Base-by-base conservation (phyloP, 1,284 basidiomycete species). In the Neotropicomus parvogracilis region DNA sequence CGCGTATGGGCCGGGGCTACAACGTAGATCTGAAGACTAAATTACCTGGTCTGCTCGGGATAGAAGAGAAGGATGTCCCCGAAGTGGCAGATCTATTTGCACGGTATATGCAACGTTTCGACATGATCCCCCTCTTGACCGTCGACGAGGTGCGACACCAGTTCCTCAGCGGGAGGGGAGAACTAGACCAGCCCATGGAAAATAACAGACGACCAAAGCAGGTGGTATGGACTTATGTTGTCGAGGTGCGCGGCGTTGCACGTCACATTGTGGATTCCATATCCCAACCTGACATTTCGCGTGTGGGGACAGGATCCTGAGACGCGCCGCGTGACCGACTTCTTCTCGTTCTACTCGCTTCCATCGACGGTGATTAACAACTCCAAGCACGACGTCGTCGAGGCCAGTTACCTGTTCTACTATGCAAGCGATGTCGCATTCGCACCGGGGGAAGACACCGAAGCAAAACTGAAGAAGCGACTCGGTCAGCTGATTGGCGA, bases 201-300 rank as follows among this genome's bases (percentile, higher is more conserved):
- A 65, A 77, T 59, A 67, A 75, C 2, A 72, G 81, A 54, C 75
- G 89, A 52, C 72, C 79, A 17, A 83, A 77, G 14, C 95, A 98
- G 66, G 95, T 99, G 32, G 86, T 91, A 1, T 99, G 95, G 95
- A 79, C 90, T 3, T 99, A 97, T 63, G 95, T 99, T 28, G 88
- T 97, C 32, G 95, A 98, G 78, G 93, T 92, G 59, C 46, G 63
- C 34, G 29, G 14, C 36, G 33, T 19, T 17, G 4, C 53, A 74
- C 63, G 12, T 44, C n/a, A 32, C 21, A 16, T 21, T 12, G 16
- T 21, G 28, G 3, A 28, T 40, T 46, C 11, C 21, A 34, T 11
- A 6, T 27, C 41, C 44, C 24, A 43, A 20, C 17, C 4, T 28
- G 46, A 24, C 41, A 29, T 28, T 19, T 48, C 19, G 35, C 16